phyloP scores from a whole-genome alignment of 768 basidiomycete species.

The Rhodotorula babjevae region DNA sequence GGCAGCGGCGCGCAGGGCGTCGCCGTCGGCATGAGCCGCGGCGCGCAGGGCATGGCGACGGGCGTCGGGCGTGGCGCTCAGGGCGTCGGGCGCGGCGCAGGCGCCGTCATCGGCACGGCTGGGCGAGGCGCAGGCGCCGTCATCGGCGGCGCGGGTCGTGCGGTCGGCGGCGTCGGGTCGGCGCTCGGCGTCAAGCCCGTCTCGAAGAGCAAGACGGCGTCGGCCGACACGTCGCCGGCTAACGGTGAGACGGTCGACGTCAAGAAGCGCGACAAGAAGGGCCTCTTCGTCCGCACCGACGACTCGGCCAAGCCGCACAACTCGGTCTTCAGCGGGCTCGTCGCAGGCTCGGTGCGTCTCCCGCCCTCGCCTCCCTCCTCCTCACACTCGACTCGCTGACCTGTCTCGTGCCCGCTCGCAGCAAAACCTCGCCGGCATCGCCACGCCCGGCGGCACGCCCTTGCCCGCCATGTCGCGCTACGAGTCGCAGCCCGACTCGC shows the following conservation, averaged over 20 bases:
- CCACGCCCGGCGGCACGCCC: slow-evolving; percentile 52
- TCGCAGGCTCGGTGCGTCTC: slow-evolving; percentile 57
- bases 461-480: slow-evolving; percentile 55
- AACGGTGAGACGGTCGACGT: slow-evolving; percentile 8
- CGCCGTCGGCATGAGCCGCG: slow-evolving; percentile 1
- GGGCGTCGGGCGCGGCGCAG: slow-evolving; percentile 15
- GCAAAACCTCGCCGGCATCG: slow-evolving; percentile 59
- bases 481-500: slow-evolving; percentile 19
- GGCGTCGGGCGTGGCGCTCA: too few species aligned
- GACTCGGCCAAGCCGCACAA: slow-evolving; percentile 54
- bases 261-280: slow-evolving; percentile 16
- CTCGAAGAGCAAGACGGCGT: slow-evolving; percentile 3
- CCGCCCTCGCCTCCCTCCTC: too few species aligned
- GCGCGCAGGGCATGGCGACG: too few species aligned
- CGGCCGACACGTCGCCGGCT: slow-evolving; percentile 21
- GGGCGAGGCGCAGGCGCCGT: slow-evolving; percentile 26
- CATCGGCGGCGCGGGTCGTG: slow-evolving; percentile 20
- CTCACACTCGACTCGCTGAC: background rate
- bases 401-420: background rate
- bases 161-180: background rate
- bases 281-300: slow-evolving; percentile 35
- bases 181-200: slow-evolving; percentile 1
- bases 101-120: slow-evolving; percentile 25
- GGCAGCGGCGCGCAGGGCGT: slow-evolving; percentile 19
- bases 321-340: slow-evolving; percentile 66